These are phyloP conservation scores for Russula griseocarnosa DNA, from an alignment of 768 basidiomycete genomes.

Conservation along the genomic window DNA sequence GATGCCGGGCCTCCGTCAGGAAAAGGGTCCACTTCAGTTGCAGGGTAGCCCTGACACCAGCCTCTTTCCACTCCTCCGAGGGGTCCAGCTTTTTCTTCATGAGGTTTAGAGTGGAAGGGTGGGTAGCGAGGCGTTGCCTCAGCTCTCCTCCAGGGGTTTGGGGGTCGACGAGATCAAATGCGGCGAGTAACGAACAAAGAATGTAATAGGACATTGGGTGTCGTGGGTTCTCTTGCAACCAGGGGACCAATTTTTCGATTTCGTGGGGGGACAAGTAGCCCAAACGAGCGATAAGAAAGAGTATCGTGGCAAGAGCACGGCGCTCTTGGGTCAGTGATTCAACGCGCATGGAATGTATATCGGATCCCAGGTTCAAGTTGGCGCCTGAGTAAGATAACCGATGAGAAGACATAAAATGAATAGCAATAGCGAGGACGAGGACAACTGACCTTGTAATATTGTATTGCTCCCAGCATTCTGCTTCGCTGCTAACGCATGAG, in stretches of 20 bases:
- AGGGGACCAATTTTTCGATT: conserved; percentile 60
- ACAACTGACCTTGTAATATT: conserved; percentile 50
- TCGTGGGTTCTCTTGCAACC: conserved; percentile 62
- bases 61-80: conserved; percentile 60
- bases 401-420: neutral
- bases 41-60: conserved; percentile 64
- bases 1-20: conserved; percentile 69
- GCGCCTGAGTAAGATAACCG: conserved; percentile 34
- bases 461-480: conserved; percentile 64
- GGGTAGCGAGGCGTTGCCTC: conserved; percentile 48
- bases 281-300: conserved; percentile 59
- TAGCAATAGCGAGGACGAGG: neutral
- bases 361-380: conserved; percentile 53
- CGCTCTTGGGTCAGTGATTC: conserved; percentile 75
- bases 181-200: conserved; percentile 57
- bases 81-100: conserved; percentile 57
- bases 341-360: conserved; percentile 62
- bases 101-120: conserved; percentile 45
- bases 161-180: conserved; percentile 65
- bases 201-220: conserved; percentile 68
- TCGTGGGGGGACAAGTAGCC: conserved; percentile 60
- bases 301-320: conserved; percentile 57
- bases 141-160: conserved; percentile 41
- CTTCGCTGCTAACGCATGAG: conserved; percentile 51
- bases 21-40: conserved; percentile 88